phyloP scores from a whole-genome alignment of 805 yeast species.

The Myxozyma neotropica region DNA sequence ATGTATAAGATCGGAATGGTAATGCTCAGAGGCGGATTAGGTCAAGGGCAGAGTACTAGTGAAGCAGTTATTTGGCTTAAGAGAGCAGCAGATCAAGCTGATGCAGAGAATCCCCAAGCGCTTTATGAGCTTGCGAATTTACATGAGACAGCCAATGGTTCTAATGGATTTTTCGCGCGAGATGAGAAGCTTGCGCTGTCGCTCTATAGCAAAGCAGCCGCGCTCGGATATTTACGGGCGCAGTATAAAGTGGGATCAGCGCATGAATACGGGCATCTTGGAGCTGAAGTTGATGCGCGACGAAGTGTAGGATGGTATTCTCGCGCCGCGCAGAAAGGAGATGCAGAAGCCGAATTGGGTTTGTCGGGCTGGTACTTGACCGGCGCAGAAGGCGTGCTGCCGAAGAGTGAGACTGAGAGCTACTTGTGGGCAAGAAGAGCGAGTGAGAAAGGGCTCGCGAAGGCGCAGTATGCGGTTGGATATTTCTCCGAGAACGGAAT shows the following conservation, averaged over 20 bases:
- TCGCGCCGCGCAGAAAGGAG: conserved; percentile 61
- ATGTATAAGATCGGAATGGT: conserved; percentile 77
- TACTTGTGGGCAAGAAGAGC: conserved; percentile 76
- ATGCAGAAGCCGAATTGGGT: conserved; percentile 70
- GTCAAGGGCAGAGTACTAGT: conserved; percentile 46
- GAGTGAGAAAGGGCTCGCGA: conserved; percentile 63
- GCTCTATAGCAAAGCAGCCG: conserved; percentile 62
- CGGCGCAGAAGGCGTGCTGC: conserved; percentile 62
- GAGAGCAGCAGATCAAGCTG: conserved; percentile 52
- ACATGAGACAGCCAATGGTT: conserved; percentile 49
- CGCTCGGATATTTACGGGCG: conserved; percentile 62
- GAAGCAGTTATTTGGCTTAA: conserved; percentile 56
- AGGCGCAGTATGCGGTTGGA: conserved; percentile 75
- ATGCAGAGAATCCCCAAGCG: conserved; percentile 55
- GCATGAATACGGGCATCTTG: conserved; percentile 68
- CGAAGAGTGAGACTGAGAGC: conserved; percentile 66
- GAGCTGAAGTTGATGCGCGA: conserved; percentile 55
- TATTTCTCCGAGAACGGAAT: conserved; percentile 69
- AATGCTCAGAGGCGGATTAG: conserved; percentile 53
- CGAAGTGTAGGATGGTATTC: conserved; percentile 75
- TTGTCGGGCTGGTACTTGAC: conserved; percentile 80
- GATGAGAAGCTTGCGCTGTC: conserved; percentile 50
- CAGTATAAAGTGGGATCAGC: conserved; percentile 72
- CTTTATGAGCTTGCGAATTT: conserved; percentile 59
- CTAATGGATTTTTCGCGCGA: conserved; percentile 26